These are phyloP conservation scores for Hippophae gyantsensis DNA, from an alignment of 306 rosid genomes.

Conservation along the genomic window DNA sequence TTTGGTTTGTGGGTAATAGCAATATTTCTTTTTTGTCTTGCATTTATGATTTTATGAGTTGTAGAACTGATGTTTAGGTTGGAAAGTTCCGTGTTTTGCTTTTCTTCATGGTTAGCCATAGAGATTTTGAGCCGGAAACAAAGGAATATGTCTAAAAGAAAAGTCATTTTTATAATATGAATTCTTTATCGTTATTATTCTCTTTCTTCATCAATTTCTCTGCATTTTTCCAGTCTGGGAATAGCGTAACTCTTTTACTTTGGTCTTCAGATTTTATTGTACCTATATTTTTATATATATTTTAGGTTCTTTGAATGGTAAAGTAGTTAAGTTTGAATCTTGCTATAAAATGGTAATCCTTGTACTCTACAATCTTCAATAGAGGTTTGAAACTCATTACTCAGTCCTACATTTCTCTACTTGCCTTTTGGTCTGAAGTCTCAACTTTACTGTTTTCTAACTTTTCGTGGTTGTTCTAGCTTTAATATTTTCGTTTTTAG, in stretches of 20 bases:
- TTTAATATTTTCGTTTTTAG: neutral
- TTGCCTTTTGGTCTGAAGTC: constrained; percentile 26
- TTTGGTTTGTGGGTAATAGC: constrained; percentile 16
- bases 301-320: constrained; percentile 2
- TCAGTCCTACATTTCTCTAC: constrained; percentile 20
- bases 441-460: constrained; percentile 20
- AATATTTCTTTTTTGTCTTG: constrained; percentile 21
- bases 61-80: constrained; percentile 19
- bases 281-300: constrained; percentile 4
- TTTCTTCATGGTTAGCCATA: constrained; percentile 2
- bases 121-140: constrained; percentile 18
- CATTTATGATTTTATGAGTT: constrained; percentile 27
- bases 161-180: neutral
- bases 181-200: constrained; percentile 10
- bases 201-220: constrained; percentile 12
- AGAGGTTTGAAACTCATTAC: constrained; percentile 13
- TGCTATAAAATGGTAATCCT: constrained; percentile 44
- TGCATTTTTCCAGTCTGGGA: constrained; percentile 17
- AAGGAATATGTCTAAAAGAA: neutral
- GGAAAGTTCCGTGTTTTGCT: constrained; percentile 22
- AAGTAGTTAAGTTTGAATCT: constrained; percentile 26
- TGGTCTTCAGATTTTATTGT: constrained; percentile 7
- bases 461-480: constrained; percentile 1
- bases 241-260: constrained; percentile 10
- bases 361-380: constrained; percentile 31